These are phyloP conservation scores for Russula emetica DNA, from an alignment of 768 basidiomycete species.

Conservation along the genomic window DNA sequence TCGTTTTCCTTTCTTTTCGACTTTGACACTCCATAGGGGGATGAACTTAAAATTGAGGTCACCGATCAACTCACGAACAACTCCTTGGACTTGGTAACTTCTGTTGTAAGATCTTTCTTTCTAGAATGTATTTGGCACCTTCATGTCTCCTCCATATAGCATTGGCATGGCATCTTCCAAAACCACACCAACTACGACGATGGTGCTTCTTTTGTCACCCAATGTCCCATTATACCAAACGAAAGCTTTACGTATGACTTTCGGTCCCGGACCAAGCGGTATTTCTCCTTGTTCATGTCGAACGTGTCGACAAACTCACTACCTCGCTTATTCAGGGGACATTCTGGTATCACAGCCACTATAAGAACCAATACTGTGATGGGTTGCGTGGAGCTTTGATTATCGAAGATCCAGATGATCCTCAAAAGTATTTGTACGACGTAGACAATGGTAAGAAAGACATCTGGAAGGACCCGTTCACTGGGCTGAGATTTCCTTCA, in stretches of 20 bases:
- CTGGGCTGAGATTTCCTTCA: not conserved
- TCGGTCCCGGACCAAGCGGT: constrained; percentile 18
- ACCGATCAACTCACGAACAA: not conserved
- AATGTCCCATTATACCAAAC: constrained; percentile 29
- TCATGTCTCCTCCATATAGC: constrained; percentile 11
- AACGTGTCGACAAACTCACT: not conserved
- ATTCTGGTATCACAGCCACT: not conserved
- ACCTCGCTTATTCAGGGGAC: not conserved
- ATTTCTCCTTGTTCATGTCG: not conserved
- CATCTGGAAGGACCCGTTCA: not conserved
- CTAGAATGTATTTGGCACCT: too few relatives aligned
- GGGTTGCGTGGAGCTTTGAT: not conserved
- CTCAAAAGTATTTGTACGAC: not conserved
- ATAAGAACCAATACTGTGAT: not conserved
- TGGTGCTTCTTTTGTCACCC: constrained; percentile 26
- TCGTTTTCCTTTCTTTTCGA: not conserved
- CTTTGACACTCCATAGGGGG: not conserved
- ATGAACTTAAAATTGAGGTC: constrained; percentile 11
- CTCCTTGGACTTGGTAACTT: constrained; percentile 16
- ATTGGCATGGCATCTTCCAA: constrained; percentile 32
- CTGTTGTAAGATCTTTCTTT: constrained; percentile 14
- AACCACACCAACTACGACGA: constrained; percentile 22
- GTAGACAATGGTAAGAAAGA: constrained; percentile 2
- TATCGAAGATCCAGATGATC: not conserved
- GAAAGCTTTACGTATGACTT: constrained; percentile 23